These are phyloP conservation scores for Amesomyces nigricolor DNA, from an alignment of 2,329 filamentous ascomycete genomes.

Conservation along the genomic window DNA sequence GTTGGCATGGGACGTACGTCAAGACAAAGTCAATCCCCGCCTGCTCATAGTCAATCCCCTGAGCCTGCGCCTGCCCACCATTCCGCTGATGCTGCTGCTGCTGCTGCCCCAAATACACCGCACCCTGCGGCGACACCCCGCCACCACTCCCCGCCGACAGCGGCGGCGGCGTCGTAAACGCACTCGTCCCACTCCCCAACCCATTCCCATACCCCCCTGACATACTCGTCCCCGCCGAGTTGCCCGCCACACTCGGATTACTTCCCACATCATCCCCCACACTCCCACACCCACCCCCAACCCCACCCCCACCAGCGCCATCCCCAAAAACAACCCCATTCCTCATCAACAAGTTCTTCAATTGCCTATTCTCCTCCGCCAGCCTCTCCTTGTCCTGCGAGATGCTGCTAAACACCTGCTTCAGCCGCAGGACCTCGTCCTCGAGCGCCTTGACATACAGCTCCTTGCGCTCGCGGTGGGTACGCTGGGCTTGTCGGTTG, in stretches of 20 bases:
- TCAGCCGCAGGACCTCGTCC: constrained; percentile 81
- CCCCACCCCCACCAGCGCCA: constrained; percentile 3
- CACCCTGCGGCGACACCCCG: constrained; percentile 22
- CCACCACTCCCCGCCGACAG: constrained; percentile 22
- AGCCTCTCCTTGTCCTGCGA: constrained; percentile 71
- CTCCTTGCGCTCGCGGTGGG: constrained; percentile 94
- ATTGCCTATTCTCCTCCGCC: constrained; percentile 70
- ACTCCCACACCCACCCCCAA: constrained; percentile 26
- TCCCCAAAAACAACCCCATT: constrained; percentile 41
- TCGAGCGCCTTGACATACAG: constrained; percentile 92
- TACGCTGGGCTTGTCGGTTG: constrained; percentile 41
- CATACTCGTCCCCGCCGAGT: constrained; percentile 51
- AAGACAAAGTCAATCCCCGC: constrained; percentile 86
- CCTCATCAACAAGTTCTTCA: constrained; percentile 54
- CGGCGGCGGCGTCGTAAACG: constrained; percentile 42
- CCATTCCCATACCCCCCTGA: constrained; percentile 55
- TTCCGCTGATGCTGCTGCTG: constrained; percentile 21
- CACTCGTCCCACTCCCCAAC: constrained; percentile 33
- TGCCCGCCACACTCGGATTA: constrained; percentile 41
- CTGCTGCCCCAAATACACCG: constrained; percentile 32
- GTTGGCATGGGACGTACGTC: constrained; percentile 60
- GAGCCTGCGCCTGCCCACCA: constrained; percentile 23
- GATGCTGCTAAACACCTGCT: constrained; percentile 72
- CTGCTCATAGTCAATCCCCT: constrained; percentile 66
- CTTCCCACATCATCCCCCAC: constrained; percentile 38